A percentile compares a stretch with the other conserved stretches of the same genome.
These are phyloP conservation scores for Thelonectria discophora DNA, from an alignment of 2,329 filamentous ascomycete genomes.

Conservation along the genomic window DNA sequence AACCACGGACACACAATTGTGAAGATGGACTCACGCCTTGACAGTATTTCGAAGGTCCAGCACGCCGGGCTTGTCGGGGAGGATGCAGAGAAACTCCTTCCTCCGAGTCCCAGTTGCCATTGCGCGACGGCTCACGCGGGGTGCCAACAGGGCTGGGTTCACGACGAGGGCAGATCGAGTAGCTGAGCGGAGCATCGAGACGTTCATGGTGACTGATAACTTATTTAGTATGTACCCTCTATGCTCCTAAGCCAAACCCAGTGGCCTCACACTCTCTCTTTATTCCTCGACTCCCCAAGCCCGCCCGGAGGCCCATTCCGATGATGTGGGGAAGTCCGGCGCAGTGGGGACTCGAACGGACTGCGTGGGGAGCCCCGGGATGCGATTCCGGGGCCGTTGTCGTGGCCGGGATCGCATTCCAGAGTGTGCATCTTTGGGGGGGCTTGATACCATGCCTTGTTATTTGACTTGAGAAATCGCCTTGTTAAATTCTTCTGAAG, in stretches of 20 bases:
- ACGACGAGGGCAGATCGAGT: not conserved
- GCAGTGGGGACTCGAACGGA: not conserved
- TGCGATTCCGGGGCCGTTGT: slow-evolving; percentile 9
- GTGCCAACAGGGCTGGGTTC: not conserved
- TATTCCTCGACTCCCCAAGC: not conserved
- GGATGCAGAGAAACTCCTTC: slow-evolving; percentile 23
- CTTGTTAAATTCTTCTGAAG: too few relatives aligned
- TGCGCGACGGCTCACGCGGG: not conserved
- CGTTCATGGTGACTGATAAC: not conserved
- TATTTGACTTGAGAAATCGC: not conserved
- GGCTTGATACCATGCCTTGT: too few relatives aligned
- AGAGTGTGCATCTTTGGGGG: not conserved
- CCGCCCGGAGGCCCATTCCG: not conserved
- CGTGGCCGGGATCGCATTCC: slow-evolving; percentile 16
- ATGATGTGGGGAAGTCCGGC: not conserved
- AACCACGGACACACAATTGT: too few relatives aligned
- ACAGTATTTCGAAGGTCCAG: slow-evolving; percentile 22
- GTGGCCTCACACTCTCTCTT: not conserved
- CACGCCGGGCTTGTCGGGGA: slow-evolving; percentile 23
- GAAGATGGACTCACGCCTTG: slow-evolving; percentile 4
- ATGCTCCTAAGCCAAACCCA: too few relatives aligned
- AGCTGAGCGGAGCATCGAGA: not conserved
- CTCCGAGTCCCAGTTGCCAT: slow-evolving; percentile 15
- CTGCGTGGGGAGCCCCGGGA: slow-evolving; percentile 9
- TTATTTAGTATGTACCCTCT: too few relatives aligned